Base-by-base conservation (phyloP, 257 asterid genomes). In the Orobanche coerulescens region DNA sequence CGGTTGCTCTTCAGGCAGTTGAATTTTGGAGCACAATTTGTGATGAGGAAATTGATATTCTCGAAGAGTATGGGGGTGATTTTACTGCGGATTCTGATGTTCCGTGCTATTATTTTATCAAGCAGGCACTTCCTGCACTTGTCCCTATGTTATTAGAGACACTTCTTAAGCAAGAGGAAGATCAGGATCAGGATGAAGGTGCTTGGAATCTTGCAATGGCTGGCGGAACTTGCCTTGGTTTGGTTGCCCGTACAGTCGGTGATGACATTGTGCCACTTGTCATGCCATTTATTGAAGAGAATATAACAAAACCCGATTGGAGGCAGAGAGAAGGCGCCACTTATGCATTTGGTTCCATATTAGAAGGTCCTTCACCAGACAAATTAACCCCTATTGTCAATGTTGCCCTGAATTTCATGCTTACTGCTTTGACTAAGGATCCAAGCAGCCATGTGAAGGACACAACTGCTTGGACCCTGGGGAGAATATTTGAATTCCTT, bases 201-300 rank as follows among this genome's bases (percentile, higher is more conserved):
- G 88, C 84, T 49, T 86, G 95, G 95, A 86, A 86, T 76, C 80
- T 86, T 64, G 88, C 95, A 48, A 86, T 86, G 95, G 95, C 95
- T 65, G 95, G 95, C 48, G 95, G 95, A 26, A 86, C 95, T 5
- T 86, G 95, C 80, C 88, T 86, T 68, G 95, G 95, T 24, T 75
- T 86, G 78, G 93, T 86, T 36, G 85, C 92, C 25, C 81, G 93
- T n/a, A 81, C 92, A 7, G 92, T 86, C 5, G 95, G 95, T 1
- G 95, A 86, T 64, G 95, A 83, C 49, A 77, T 86, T 63, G 95
- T 86, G 37, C 91, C 91, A 14, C 83, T 81, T 58, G 95, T 83
- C 58, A 77, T 86, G 84, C 95, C 95, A 30, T 86, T 86, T 71
- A 81, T 86, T 49, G 88, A 86, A 75, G 85, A 74, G 44, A 86